Evolutionary conservation across 257 asterid species (phyloP), one percentile per base, ranked within the genome.

Genomic region (Lavandula angustifolia): DNA sequence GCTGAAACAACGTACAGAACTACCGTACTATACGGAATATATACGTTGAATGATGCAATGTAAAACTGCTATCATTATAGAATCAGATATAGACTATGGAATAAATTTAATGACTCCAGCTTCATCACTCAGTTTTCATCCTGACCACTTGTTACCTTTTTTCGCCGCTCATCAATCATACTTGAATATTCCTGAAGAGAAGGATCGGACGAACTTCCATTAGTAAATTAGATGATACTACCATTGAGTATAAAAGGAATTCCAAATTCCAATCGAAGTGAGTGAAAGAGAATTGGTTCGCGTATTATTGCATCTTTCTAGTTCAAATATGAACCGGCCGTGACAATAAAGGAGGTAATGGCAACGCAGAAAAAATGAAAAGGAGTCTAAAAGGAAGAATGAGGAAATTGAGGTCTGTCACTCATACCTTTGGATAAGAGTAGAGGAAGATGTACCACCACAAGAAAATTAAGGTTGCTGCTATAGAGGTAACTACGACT

Each of bases 361-460:
- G 9, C 5, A 32, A 31, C 11, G 54, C 1, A 22, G 54, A 9
- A 27, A 18, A 8, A 49, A 50, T 18, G 11, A 18, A n/a, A 22
- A 54, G 22, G 14, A 11, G 5, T 4, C 6, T 3, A 7, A 2
- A 32, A 55, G 42, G 9, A 17, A 10, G 14, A 17, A 42, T 10
- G 37, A 65, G 61, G 37, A 29, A 44, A 35, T 16, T 7, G 48
- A 4, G 18, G 67, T 14, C 9, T 51, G 27, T 22, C 27, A 22
- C 27, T n/a, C 10, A 4, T 83, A 92, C 97, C 97, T 92, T 87
- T 10, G 99, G 99, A 62, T 89, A 92, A 33, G 94, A 80, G 79
- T 81, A 84, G 42, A 92, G 95, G 63, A 92, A 92, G 69, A 80
- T 77, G 80, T 84, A 89, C 97, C 99, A 92, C 99, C 99, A 92